Evolutionary conservation across 2,329 filamentous ascomycete genomes (phyloP), one percentile per base, ranked within the genome.

Genomic region (Fusarium begoniae): DNA sequence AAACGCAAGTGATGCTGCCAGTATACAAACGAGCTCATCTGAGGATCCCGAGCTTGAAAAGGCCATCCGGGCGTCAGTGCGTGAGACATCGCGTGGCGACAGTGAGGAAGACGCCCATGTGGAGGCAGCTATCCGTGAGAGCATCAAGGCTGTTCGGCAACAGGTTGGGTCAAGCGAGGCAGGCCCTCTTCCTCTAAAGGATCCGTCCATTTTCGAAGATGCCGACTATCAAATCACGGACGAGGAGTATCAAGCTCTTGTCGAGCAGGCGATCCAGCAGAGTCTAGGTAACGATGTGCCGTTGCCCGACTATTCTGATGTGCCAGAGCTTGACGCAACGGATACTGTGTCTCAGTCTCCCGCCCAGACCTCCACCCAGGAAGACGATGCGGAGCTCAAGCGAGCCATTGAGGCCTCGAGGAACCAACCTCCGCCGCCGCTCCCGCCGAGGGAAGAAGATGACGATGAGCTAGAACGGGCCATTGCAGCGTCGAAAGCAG

Each of bases 111-210:
- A 96, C 77, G 87, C 87, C 28, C 85, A 89, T 66, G 87, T 97
- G 54, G 94, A 95, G 79, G 86, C 89, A 26, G 93, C 93, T 2
- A 92, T 97, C 57, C 87, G 93, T 20, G 90, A 92, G 10, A 94
- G 92, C 71, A 86, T 96, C 22, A 84, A 83, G 20, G 90, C 93
- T 41, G 82, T 88, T 70, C 83, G 78, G 18, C 70, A 82, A 24
- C 70, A 72, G 35, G 79, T 75, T 8, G 77, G 77, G 51, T 68
- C 80, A 14, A 78, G 80, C 22, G 72, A 78, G 3, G 75, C 79
- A 18, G 44, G 69, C 26, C 75, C 70, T 3, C 61, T 76, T 48
- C 73, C 77, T 30, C 72, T 78, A 37, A 80, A 80, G 55, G 74
- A 81, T 24, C 67, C 74, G 7, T 78, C 73, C 15, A 80, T 83